phyloP scores from a whole-genome alignment of 495 filamentous ascomycete species.

The Xylaria intraflava region DNA sequence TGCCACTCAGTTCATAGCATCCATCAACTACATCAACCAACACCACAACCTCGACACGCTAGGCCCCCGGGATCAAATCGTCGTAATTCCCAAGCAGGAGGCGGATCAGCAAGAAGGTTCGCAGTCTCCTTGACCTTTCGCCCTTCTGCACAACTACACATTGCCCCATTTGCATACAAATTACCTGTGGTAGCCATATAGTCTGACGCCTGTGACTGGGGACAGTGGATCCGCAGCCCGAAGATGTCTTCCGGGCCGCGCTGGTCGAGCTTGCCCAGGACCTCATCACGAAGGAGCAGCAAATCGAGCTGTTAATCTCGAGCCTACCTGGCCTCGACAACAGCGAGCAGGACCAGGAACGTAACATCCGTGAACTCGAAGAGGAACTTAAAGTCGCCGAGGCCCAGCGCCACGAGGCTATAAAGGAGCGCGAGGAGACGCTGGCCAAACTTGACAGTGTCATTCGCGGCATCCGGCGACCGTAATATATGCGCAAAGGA shows the following conservation, averaged over 20 bases:
- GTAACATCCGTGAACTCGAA: slow-evolving; percentile 67
- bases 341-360: slow-evolving; percentile 75
- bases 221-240: slow-evolving; percentile 54
- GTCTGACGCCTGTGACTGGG: not conserved
- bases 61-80: slow-evolving; percentile 49
- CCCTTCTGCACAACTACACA: not conserved
- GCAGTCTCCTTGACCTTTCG: not conserved
- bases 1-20: slow-evolving; percentile 81
- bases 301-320: slow-evolving; percentile 83
- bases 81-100: slow-evolving; percentile 46
- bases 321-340: slow-evolving; percentile 80
- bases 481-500: slow-evolving; percentile 20
- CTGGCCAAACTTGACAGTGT: slow-evolving; percentile 62
- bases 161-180: not conserved
- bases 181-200: not conserved
- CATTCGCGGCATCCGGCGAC: slow-evolving; percentile 51
- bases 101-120: slow-evolving; percentile 35
- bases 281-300: slow-evolving; percentile 83
- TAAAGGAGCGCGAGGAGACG: slow-evolving; percentile 63
- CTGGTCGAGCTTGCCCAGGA: slow-evolving; percentile 80
- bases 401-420: slow-evolving; percentile 60
- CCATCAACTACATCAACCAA: slow-evolving; percentile 71
- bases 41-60: slow-evolving; percentile 73
- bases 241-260: slow-evolving; percentile 59
- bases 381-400: slow-evolving; percentile 68